phyloP scores from a whole-genome alignment of 805 yeast genomes.

The Pichia nanzhaoensis region DNA sequence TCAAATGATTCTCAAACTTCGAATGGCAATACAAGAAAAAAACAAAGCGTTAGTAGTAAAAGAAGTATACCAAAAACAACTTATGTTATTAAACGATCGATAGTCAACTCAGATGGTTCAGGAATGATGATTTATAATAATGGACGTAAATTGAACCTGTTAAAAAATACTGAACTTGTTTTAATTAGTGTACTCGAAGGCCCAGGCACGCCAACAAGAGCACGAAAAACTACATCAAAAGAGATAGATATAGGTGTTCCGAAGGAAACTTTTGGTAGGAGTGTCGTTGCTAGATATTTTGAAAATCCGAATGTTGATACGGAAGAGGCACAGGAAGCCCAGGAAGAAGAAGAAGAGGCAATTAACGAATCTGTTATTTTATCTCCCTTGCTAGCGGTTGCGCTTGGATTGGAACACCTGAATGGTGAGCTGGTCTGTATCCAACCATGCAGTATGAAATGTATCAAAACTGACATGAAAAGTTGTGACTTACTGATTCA shows the following conservation, averaged over 20 bases:
- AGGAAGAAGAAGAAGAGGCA: constrained; percentile 7
- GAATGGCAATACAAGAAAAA: constrained; percentile 18
- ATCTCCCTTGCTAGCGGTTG: constrained; percentile 36
- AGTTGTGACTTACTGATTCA: constrained; percentile 32
- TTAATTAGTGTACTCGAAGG: constrained; percentile 48
- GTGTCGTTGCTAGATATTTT: constrained; percentile 11
- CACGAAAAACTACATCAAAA: constrained; percentile 11
- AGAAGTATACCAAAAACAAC: constrained; percentile 13
- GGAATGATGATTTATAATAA: constrained; percentile 6
- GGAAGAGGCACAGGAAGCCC: constrained; percentile 10
- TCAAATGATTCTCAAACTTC: constrained; percentile 18
- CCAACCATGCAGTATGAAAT: constrained; percentile 25
- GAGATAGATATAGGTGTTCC: constrained; percentile 14
- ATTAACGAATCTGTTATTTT: constrained; percentile 1
- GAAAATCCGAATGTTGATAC: constrained; percentile 6
- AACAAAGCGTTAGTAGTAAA: constrained; percentile 27
- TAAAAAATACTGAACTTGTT: constrained; percentile 38
- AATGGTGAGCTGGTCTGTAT: constrained; percentile 51
- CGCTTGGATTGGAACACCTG: constrained; percentile 44
- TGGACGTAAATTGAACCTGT: constrained; percentile 18
- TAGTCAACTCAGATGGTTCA: not conserved
- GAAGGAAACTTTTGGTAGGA: constrained; percentile 8
- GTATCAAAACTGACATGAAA: constrained; percentile 4
- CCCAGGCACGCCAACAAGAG: constrained; percentile 34
- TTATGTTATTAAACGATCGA: constrained; percentile 4